Evolutionary conservation across 2,329 filamentous ascomycete species (phyloP).

Genomic region (Paecilomyces niveus): DNA sequence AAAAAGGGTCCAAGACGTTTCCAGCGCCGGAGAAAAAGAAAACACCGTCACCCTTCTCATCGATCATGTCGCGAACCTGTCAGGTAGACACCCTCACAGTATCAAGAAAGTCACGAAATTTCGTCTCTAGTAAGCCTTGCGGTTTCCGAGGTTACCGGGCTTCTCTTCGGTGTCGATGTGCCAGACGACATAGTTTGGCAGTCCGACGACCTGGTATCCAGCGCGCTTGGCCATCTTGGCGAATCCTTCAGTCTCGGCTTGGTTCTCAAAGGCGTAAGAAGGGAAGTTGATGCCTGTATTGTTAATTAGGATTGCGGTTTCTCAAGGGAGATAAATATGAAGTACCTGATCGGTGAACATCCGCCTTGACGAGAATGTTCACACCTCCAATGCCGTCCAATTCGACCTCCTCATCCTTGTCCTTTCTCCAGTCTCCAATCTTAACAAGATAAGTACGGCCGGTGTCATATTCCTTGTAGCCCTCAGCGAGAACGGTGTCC

Average conservation of each 20-base stretch:
- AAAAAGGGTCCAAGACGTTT: background rate
- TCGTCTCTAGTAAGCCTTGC: slow-evolving; percentile 29
- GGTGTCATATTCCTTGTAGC: slow-evolving; percentile 90
- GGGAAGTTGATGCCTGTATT: slow-evolving; percentile 88
- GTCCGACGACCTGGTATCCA: slow-evolving; percentile 82
- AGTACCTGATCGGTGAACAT: slow-evolving; percentile 88
- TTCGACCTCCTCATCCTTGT: slow-evolving; percentile 86
- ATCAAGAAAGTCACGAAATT: background rate
- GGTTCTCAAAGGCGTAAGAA: slow-evolving; percentile 93
- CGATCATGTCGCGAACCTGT: background rate
- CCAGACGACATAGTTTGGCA: slow-evolving; percentile 98
- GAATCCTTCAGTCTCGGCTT: slow-evolving; percentile 97
- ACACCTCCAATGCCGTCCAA: slow-evolving; percentile 96
- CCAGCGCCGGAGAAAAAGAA: slow-evolving; percentile 9
- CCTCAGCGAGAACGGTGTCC: slow-evolving; percentile 81
- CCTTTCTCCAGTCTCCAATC: slow-evolving; percentile 86
- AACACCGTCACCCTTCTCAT: slow-evolving; percentile 7
- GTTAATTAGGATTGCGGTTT: slow-evolving; percentile 12
- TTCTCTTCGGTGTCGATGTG: slow-evolving; percentile 97
- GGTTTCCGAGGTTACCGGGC: slow-evolving; percentile 58
- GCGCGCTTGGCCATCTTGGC: slow-evolving; percentile 98
- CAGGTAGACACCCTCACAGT: background rate
- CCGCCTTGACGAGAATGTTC: slow-evolving; percentile 94
- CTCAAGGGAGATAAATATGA: slow-evolving; percentile 5
- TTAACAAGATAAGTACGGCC: slow-evolving; percentile 81